Percentiles rank a stretch among this genome's conserved stretches.
phyloP scores from a whole-genome alignment of 179 eudicot genomes.

The Monotropa hypopitys region DNA sequence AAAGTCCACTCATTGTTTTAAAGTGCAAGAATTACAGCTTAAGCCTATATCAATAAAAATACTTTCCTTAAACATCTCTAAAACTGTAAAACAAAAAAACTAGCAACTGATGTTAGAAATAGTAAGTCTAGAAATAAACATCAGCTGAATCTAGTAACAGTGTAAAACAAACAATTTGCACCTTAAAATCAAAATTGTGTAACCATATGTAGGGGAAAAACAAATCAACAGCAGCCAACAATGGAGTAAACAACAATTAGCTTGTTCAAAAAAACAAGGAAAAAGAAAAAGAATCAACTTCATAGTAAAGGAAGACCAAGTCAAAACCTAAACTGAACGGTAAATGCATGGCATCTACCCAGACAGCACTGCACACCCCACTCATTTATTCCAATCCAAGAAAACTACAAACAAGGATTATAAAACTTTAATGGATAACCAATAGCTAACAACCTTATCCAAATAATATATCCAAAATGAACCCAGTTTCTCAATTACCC shows the following conservation, averaged over 20 bases:
- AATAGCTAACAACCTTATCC: neutral
- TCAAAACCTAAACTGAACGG: neutral
- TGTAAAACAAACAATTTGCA: neutral
- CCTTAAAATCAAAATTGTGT: neutral
- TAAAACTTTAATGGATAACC: neutral
- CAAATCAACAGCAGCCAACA: neutral
- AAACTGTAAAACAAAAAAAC: neutral
- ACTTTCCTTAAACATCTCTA: neutral
- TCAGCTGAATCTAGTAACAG: neutral
- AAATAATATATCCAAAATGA: neutral
- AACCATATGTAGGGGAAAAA: neutral
- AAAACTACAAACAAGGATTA: neutral
- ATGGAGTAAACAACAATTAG: neutral
- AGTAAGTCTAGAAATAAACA: neutral
- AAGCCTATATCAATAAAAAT: neutral
- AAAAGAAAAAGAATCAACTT: neutral
- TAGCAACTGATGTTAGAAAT: neutral
- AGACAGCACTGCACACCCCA: neutral
- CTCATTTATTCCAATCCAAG: conserved; percentile 6
- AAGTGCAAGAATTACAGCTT: neutral
- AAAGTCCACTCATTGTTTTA: neutral
- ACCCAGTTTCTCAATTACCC: neutral
- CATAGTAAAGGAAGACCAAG: neutral
- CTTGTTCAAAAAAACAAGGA: neutral
- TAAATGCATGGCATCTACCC: conserved; percentile 2